Evolutionary conservation across 306 rosid species (phyloP).

Genomic region (Calophaca sinica): DNA sequence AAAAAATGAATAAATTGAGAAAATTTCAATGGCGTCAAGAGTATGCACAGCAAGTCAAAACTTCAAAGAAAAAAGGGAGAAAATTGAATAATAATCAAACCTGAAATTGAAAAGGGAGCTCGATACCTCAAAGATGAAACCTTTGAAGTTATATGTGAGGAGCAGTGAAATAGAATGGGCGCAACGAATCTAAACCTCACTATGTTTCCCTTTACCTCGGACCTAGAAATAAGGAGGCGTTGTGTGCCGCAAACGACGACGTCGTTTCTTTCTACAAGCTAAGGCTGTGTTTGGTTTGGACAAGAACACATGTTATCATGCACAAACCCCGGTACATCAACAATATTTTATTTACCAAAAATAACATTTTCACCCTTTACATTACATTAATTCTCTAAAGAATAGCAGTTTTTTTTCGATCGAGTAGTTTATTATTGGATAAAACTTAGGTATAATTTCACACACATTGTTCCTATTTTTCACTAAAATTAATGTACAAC

Average conservation of each 20-base stretch:
- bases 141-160: slow-evolving; percentile 5
- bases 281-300: slow-evolving; percentile 5
- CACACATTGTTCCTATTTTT: too few relatives aligned
- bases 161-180: background rate
- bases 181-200: slow-evolving; percentile 18
- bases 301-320: background rate
- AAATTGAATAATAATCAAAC: slow-evolving; percentile 46
- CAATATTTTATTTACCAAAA: too few relatives aligned
- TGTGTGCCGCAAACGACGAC: slow-evolving; percentile 30
- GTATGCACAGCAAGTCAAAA: background rate
- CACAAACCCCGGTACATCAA: too few relatives aligned
- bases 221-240: slow-evolving; percentile 43
- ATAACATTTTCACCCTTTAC: too few relatives aligned
- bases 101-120: slow-evolving; percentile 42
- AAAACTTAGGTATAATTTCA: too few relatives aligned
- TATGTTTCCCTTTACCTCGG: slow-evolving; percentile 40
- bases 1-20: too few relatives aligned
- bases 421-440: too few relatives aligned
- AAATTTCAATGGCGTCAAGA: too few relatives aligned
- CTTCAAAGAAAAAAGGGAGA: background rate
- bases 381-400: too few relatives aligned
- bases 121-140: slow-evolving; percentile 30
- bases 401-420: too few relatives aligned
- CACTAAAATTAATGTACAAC: too few relatives aligned
- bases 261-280: slow-evolving; percentile 16